Percentiles rank a stretch among this genome's conserved stretches.
Evolutionary conservation across 805 yeast species (phyloP).

Genomic region (Cyberlindnera bimundalis): DNA sequence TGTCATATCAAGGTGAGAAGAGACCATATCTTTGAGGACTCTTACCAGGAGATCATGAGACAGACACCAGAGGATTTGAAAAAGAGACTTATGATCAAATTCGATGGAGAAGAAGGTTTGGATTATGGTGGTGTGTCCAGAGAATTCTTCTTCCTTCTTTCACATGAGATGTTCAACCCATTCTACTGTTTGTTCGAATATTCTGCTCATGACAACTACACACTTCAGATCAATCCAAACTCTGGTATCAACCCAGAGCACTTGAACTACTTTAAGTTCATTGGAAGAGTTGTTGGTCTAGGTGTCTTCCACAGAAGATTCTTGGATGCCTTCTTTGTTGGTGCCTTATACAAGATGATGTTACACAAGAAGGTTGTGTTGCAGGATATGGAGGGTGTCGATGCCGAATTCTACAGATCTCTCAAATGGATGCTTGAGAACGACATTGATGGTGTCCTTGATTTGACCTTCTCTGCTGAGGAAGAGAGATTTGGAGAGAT

Average conservation of each 20-base stretch:
- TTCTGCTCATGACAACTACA: constrained; percentile 96
- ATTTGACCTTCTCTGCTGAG: constrained; percentile 81
- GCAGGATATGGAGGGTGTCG: constrained; percentile 98
- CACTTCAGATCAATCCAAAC: constrained; percentile 96
- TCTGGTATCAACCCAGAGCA: constrained; percentile 97
- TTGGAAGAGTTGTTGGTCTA: constrained; percentile 96
- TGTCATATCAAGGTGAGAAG: constrained; percentile 98
- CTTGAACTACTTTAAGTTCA: constrained; percentile 94
- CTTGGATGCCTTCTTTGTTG: constrained; percentile 96
- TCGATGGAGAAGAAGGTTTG: constrained; percentile 98
- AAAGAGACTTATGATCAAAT: constrained; percentile 95
- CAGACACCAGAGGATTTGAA: constrained; percentile 98
- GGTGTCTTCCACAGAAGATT: constrained; percentile 98
- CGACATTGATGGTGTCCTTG: constrained; percentile 84
- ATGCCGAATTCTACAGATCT: constrained; percentile 92
- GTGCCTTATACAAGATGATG: constrained; percentile 98
- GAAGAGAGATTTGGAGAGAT: constrained; percentile 96
- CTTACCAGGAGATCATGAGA: constrained; percentile 97
- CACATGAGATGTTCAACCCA: constrained; percentile 99
- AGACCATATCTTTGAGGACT: constrained; percentile 94
- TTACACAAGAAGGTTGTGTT: constrained; percentile 88
- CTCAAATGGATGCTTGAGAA: constrained; percentile 95
- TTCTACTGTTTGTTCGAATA: constrained; percentile 96
- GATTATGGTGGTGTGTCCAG: constrained; percentile 99
- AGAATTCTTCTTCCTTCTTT: constrained; percentile 92